Evolutionary conservation across 768 basidiomycete species (phyloP).

Genomic region (Leccinellum rugosiceps): DNA sequence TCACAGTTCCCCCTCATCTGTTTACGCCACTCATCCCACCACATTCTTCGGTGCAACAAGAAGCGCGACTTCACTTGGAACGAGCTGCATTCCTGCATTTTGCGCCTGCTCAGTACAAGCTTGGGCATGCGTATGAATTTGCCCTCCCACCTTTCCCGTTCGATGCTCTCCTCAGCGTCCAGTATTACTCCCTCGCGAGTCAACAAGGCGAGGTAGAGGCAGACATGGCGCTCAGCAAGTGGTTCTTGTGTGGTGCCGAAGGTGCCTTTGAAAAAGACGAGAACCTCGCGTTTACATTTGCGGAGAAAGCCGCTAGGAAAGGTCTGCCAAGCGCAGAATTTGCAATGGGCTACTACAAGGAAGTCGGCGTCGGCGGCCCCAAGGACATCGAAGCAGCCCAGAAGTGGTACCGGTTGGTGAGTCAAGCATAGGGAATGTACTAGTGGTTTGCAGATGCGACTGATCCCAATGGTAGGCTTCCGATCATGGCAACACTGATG

Average conservation of each 20-base stretch:
- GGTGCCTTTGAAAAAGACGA: constrained; percentile 86
- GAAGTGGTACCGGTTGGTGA: constrained; percentile 73
- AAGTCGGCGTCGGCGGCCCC: constrained; percentile 82
- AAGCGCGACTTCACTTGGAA: constrained; percentile 77
- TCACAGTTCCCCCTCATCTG: constrained; percentile 48
- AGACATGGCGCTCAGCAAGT: constrained; percentile 95
- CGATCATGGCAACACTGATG: constrained; percentile 78
- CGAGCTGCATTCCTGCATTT: constrained; percentile 83
- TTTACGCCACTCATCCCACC: constrained; percentile 55
- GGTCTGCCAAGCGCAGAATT: constrained; percentile 84
- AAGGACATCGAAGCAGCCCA: constrained; percentile 62
- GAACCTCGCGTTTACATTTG: constrained; percentile 80
- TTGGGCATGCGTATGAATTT: constrained; percentile 90
- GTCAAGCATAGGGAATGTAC: constrained; percentile 14
- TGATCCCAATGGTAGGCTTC: constrained; percentile 50
- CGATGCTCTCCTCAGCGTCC: constrained; percentile 85
- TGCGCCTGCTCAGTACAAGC: constrained; percentile 86
- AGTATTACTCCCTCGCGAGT: constrained; percentile 82
- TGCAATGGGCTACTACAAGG: constrained; percentile 93
- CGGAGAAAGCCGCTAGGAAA: constrained; percentile 77
- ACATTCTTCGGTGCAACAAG: constrained; percentile 44
- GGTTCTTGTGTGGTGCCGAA: constrained; percentile 89
- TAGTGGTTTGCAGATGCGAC: neutral
- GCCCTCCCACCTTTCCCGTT: constrained; percentile 82
- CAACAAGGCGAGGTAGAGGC: constrained; percentile 89